Evolutionary conservation across 306 rosid genomes (phyloP).

Genomic region (Alnus rubra): DNA sequence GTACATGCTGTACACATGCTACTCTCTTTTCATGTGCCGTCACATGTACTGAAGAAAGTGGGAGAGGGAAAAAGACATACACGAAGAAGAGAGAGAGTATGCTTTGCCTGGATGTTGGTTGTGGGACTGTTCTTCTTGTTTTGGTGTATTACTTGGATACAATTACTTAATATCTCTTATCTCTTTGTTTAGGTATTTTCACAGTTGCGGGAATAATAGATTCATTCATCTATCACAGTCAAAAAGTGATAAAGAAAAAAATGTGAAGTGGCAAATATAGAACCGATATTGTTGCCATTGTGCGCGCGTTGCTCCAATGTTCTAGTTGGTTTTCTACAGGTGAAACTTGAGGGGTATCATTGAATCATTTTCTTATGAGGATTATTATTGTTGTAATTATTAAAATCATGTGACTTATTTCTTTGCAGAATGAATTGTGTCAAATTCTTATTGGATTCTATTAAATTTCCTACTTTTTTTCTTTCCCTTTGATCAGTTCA

Average conservation of each 20-base stretch:
- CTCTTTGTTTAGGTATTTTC: constrained; percentile 58
- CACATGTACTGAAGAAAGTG: too few relatives aligned
- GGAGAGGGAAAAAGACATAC: too few relatives aligned
- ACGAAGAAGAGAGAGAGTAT: too few relatives aligned
- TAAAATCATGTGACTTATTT: not conserved
- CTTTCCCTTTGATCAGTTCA: too few relatives aligned
- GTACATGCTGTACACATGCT: too few relatives aligned
- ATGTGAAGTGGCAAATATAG: constrained; percentile 59
- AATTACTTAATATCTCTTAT: constrained; percentile 22
- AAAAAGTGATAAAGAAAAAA: constrained; percentile 70
- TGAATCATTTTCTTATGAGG: not conserved
- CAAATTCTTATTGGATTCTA: not conserved
- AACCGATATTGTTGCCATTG: constrained; percentile 27
- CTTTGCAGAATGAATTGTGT: not conserved
- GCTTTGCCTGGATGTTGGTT: not conserved
- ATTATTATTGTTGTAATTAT: constrained; percentile 6
- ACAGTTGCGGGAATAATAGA: constrained; percentile 80
- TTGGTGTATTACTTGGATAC: not conserved
- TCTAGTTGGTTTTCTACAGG: constrained; percentile 22
- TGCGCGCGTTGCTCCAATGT: constrained; percentile 17
- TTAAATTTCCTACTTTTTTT: not conserved
- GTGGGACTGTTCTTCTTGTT: not conserved
- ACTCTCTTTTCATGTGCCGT: too few relatives aligned
- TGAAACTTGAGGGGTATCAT: not conserved
- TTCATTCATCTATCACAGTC: constrained; percentile 74